Evolutionary conservation across 78 protist genomes (phyloP).

Genomic region (Diacronema lutheri): DNA sequence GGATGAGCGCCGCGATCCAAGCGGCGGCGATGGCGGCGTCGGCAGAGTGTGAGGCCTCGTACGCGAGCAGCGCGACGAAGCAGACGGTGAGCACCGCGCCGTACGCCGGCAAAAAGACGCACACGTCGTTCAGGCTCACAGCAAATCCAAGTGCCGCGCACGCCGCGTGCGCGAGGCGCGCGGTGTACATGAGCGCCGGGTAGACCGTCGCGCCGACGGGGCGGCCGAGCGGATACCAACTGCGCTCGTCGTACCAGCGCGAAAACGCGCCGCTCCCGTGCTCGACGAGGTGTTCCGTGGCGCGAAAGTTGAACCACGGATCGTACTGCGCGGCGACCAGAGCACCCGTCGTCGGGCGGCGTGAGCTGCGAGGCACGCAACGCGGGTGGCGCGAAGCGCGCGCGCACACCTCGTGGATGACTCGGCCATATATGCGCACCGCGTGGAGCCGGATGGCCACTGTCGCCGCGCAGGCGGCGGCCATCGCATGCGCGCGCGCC

Average conservation of each 20-base stretch:
- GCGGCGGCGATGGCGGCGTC: conserved; percentile 33
- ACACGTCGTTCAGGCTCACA: conserved; percentile 85
- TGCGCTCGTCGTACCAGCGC: conserved; percentile 93
- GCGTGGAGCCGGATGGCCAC: conserved; percentile 1
- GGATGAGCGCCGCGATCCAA: neutral
- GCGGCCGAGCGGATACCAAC: conserved; percentile 99
- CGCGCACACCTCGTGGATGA: conserved; percentile 67
- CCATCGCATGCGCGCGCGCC: too few relatives aligned
- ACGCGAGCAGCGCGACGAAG: conserved; percentile 58
- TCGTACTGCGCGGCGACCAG: neutral
- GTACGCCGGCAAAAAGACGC: conserved; percentile 93
- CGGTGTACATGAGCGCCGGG: conserved; percentile 88
- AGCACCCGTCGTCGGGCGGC: neutral
- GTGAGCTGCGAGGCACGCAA: neutral
- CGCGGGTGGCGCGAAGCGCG: neutral
- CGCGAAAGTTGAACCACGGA: conserved; percentile 83
- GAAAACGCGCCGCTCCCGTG: conserved; percentile 84
- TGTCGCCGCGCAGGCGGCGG: too few relatives aligned
- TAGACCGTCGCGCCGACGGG: conserved; percentile 96
- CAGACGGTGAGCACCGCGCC: conserved; percentile 83
- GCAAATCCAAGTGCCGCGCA: conserved; percentile 70
- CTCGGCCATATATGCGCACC: neutral
- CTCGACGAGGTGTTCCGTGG: conserved; percentile 85
- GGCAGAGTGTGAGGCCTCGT: conserved; percentile 31
- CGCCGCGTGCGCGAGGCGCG: conserved; percentile 75